Base-by-base conservation (phyloP, 2,329 filamentous ascomycete species). In the Epichloe brachyelytri region DNA sequence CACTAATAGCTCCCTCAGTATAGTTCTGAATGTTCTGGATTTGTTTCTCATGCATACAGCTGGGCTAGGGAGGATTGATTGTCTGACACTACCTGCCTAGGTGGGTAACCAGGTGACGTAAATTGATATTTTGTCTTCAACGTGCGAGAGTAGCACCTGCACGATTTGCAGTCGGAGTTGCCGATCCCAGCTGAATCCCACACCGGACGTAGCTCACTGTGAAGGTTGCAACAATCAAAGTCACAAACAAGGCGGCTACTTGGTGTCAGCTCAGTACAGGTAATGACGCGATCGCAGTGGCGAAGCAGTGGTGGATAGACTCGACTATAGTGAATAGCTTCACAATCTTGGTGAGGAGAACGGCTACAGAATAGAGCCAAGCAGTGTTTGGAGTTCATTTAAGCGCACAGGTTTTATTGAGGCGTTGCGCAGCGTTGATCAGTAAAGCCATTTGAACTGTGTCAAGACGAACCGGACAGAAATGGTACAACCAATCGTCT, bases 401-500 rank as follows among this genome's bases (percentile, higher is more conserved):
- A 19, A 17, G 17, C 17, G 39, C 17, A 41, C 8, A 4, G 39
- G 5, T 11, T 4, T 20, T 12, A 17, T 17, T 20, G 39, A 41
- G 14, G 15, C 12, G 19, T 36, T 45, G 3, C 3, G 30, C 7
- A 19, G 43, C 17, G 20, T n/a, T 11, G 12, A 15, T 43, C 17
- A 22, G 19, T 43, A n/a, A 5, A 22, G 19, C 40, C 14, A 4
- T 8, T 38, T 38, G 12, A 38, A 14, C 6, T n/a, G 5, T 14
- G 22, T 26, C 6, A 26, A 26, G 22, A 7, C 22, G 22, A 26
- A 26, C 26, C 26, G 7, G 26, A 3, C 7, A 26, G 26, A 34
- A 26, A 26, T 8, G 22, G 22, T 26, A 26, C 22, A 26, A 26
- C 47, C 51, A 50, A 38, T 53, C 49, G 53, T 53, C 53, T 50